Evolutionary conservation across 78 protist species (phyloP).

Genomic region (Dictyostelium intermedium): DNA sequence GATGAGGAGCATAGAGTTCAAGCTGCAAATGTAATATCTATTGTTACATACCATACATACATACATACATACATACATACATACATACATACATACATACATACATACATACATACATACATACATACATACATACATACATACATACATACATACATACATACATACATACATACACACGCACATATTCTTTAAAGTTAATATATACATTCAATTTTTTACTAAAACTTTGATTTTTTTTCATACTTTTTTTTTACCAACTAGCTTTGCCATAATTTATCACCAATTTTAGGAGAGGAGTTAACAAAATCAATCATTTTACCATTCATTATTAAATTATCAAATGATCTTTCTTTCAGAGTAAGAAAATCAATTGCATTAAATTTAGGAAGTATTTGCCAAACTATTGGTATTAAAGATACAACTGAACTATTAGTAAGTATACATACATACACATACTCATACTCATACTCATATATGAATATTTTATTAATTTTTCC

Average conservation of each 20-base stretch:
- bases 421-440: slow-evolving; percentile 68
- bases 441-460: neutral
- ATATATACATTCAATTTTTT: neutral
- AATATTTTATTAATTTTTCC: neutral
- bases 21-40: slow-evolving; percentile 67
- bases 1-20: slow-evolving; percentile 80
- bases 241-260: neutral
- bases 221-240: neutral
- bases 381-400: slow-evolving; percentile 67
- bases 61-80: too few species aligned
- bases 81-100: too few species aligned
- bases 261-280: slow-evolving; percentile 43
- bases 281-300: slow-evolving; percentile 59
- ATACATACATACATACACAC: too few species aligned
- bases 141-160: too few species aligned
- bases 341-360: slow-evolving; percentile 67
- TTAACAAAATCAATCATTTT: slow-evolving; percentile 47
- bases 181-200: too few species aligned
- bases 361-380: slow-evolving; percentile 78
- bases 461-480: too few species aligned
- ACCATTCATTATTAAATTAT: slow-evolving; percentile 54
- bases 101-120: too few species aligned
- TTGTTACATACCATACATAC: neutral
- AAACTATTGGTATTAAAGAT: slow-evolving; percentile 56
- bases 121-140: too few species aligned